phyloP scores from a whole-genome alignment of 345 rosid genomes.

The Sonneratia caseolaris region DNA sequence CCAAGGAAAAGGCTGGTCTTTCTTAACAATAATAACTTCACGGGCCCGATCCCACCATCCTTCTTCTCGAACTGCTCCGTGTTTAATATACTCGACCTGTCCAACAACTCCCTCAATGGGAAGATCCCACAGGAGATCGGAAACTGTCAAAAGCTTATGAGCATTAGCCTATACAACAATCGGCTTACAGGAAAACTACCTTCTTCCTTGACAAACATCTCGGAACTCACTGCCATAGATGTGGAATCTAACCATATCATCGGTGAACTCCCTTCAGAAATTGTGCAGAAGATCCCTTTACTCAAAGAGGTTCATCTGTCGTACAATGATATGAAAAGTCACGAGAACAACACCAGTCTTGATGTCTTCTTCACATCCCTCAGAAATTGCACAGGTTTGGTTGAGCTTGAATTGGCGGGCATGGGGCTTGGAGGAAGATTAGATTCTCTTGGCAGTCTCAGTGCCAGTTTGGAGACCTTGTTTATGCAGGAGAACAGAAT shows the following conservation, averaged over 20 bases:
- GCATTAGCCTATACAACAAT: slow-evolving; percentile 31
- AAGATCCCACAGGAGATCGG: slow-evolving; percentile 42
- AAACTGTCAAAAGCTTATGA: slow-evolving; percentile 22
- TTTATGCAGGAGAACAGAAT: slow-evolving; percentile 34
- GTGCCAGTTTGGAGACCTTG: slow-evolving; percentile 9
- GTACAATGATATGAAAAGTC: slow-evolving; percentile 33
- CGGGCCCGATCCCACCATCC: slow-evolving; percentile 27
- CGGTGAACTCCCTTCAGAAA: slow-evolving; percentile 35
- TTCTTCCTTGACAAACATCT: slow-evolving; percentile 25
- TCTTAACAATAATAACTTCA: slow-evolving; percentile 18
- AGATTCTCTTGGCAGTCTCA: slow-evolving; percentile 22
- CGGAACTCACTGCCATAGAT: slow-evolving; percentile 20
- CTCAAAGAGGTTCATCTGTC: slow-evolving; percentile 33
- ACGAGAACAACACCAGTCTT: slow-evolving; percentile 35
- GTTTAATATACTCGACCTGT: slow-evolving; percentile 31
- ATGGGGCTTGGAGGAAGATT: slow-evolving; percentile 43
- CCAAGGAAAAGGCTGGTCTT: slow-evolving; percentile 5
- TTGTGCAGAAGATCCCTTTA: slow-evolving; percentile 17
- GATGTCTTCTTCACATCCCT: slow-evolving; percentile 34
- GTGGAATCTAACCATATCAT: slow-evolving; percentile 32
- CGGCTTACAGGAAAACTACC: slow-evolving; percentile 33
- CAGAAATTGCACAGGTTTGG: slow-evolving; percentile 27
- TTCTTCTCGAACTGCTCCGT: slow-evolving; percentile 39
- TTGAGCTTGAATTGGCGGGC: slow-evolving; percentile 42
- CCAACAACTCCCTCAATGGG: slow-evolving; percentile 30